Conservation (phyloP, 805 yeast species). For the Yamadazyma nakazawae region DNA sequence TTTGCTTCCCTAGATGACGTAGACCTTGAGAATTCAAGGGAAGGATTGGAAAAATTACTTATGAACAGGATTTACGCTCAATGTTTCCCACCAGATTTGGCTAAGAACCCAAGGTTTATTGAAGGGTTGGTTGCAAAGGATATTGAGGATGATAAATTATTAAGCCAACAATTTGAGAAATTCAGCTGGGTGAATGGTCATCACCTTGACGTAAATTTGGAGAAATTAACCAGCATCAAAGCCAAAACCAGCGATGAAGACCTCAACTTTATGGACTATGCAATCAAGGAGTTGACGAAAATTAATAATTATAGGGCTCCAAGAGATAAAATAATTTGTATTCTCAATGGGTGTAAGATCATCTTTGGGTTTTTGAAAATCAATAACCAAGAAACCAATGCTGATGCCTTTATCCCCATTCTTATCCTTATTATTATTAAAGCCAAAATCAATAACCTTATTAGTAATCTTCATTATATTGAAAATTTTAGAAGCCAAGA, state of each 20-base stretch:
- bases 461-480: constrained; percentile 78
- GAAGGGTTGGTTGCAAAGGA: constrained; percentile 55
- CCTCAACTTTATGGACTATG: constrained; percentile 50
- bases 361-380: constrained; percentile 83
- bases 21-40: constrained; percentile 67
- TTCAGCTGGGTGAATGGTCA: constrained; percentile 70
- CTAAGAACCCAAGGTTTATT: constrained; percentile 19
- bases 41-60: constrained; percentile 88
- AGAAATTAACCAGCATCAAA: constrained; percentile 34
- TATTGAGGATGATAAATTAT: constrained; percentile 52
- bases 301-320: constrained; percentile 88
- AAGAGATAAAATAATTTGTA: constrained; percentile 87
- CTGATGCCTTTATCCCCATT: constrained; percentile 91
- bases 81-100: constrained; percentile 77
- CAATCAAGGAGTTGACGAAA: constrained; percentile 71
- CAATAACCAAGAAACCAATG: constrained; percentile 68
- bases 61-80: constrained; percentile 80
- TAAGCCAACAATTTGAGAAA: constrained; percentile 52
- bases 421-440: constrained; percentile 74
- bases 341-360: constrained; percentile 88
- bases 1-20: constrained; percentile 61
- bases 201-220: constrained; percentile 70
- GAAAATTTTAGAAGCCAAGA: constrained; percentile 78
- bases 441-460: constrained; percentile 60
- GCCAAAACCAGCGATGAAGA: constrained; percentile 18